phyloP scores from a whole-genome alignment of 352 stramenopile genomes.

The Globisporangium iwayamae region DNA sequence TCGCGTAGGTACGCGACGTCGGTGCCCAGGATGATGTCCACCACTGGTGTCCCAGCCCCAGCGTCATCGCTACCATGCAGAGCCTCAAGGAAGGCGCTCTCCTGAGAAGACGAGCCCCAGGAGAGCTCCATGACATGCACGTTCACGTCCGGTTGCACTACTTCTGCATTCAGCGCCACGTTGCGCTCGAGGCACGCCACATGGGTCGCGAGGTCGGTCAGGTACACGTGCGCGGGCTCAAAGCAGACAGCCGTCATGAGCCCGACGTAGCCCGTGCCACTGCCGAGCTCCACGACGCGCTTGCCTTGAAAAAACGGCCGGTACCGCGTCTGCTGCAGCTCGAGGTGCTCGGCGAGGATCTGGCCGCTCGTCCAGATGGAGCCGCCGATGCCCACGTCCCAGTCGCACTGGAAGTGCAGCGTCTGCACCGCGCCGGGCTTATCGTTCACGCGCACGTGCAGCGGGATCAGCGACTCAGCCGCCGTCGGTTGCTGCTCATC shows the following conservation, averaged over 20 bases:
- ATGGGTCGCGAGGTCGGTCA: constrained; percentile 69
- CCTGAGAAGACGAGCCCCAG: constrained; percentile 48
- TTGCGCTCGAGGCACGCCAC: constrained; percentile 59
- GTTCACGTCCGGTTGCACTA: constrained; percentile 27
- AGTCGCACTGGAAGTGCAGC: constrained; percentile 74
- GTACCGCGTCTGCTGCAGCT: constrained; percentile 46
- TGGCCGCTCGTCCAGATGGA: constrained; percentile 82
- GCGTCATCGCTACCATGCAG: not conserved
- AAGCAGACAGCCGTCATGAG: constrained; percentile 66
- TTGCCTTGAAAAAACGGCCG: constrained; percentile 53
- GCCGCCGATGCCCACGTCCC: constrained; percentile 76
- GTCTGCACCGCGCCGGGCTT: constrained; percentile 17
- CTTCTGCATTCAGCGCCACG: constrained; percentile 37
- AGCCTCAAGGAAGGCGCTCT: constrained; percentile 32
- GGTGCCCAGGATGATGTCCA: constrained; percentile 79
- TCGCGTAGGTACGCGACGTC: constrained; percentile 76
- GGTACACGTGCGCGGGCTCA: constrained; percentile 43
- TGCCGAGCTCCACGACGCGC: constrained; percentile 70
- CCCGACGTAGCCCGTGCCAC: constrained; percentile 72
- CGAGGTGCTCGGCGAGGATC: constrained; percentile 60
- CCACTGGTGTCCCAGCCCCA: constrained; percentile 2
- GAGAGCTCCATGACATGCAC: constrained; percentile 57
- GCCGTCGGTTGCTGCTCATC: not conserved
- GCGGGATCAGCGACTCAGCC: constrained; percentile 27
- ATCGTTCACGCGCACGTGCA: constrained; percentile 44